Base-by-base conservation (phyloP, 2,329 filamentous ascomycete genomes). In the Scytalidium lignicola region DNA sequence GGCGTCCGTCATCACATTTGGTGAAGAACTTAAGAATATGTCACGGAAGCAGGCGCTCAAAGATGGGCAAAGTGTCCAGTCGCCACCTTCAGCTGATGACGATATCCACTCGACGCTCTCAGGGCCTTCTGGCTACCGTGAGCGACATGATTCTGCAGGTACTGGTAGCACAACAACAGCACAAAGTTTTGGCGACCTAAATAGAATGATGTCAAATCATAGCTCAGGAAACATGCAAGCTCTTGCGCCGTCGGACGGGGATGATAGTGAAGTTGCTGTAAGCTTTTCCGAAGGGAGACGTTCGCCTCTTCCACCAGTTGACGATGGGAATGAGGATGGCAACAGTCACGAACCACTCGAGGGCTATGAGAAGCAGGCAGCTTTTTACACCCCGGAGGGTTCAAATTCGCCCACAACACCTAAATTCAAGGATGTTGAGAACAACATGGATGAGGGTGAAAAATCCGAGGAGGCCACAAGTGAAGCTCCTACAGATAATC, bases 1-100 rank as follows among this genome's bases (percentile, higher is more conserved):
- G 68, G 93, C 93, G 2, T 96, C 90, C 1, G 88, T 99, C 49
- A 89, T 99, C 58, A 95, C 89, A n/a, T 95, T 99, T 64, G 90
- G 91, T 8, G 83, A 85, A n/a, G 92, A 96, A 59, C 84, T 96
- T 72, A 85, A 92, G 61, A 85, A 79, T 51, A 81, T 91, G 68
- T 78, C 85, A 1, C 78, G 83, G 48, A 87, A 79, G 56, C 69
- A 72, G 41, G 66, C 71, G 4, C 70, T 73, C 43, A 69, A 68
- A 42, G 66, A 70, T 41, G 71, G 72, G 23, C 62, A 50, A 8
- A 56, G 54, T 6, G 12, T 42, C 3, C n/a, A 43, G 23, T 57
- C 56, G 10, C 47, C 57, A 28, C 53, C 49, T 21, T 57, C 48
- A 23, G 60, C 51, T 37, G 59, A 52, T 47, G 71, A 77, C 17